Base-by-base conservation (phyloP, 2,329 filamentous ascomycete species). In the Stagonosporopsis vannaccii region DNA sequence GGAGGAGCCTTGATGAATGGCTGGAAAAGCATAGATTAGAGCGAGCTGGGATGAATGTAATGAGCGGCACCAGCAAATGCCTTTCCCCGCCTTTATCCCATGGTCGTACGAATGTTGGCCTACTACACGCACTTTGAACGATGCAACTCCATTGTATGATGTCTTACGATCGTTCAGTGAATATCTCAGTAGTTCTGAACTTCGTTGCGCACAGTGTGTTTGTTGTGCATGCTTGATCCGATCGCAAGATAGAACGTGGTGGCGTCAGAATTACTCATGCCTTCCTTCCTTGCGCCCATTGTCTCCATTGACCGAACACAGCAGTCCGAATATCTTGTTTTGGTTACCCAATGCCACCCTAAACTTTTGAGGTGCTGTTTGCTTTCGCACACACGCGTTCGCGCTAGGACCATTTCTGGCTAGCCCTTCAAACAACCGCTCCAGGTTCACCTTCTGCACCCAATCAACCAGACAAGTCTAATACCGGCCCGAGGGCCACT, bases 1-100 rank as follows among this genome's bases (percentile, higher is more conserved):
- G 19, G 12, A 26, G 7, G 12, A 26, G 7, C 22, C 17, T 28
- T 36, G 35, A 15, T 36, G 3, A 36, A 36, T 6, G 32, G 15
- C 17, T n/a, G 30, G 19, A 51, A 56, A 56, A 51, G 42, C 37
- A 47, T 56, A 51, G 53, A 43, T 4, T 47, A 43, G 53, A 51
- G 37, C 15, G 23, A 36, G 17, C 17, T 17, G 15, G 6, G 20
- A 43, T 35, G 41, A 51, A 51, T 42, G 30, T 40, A 23, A 46
- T 32, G 42, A 51, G 42, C 32, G 42, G 9, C 15, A 43, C 17
- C 15, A 23, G 22, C 13, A 37, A 12, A 12, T 30, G 26, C 19
- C 4, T 15, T 32, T n/a, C 15, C 15, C 13, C 12, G 30, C 30
- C 13, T 32, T 32, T 13, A 11, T 32, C 6, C 25, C 15, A 15